phyloP scores from a whole-genome alignment of 2,329 filamentous ascomycete species.

The Aspergillus sp. region DNA sequence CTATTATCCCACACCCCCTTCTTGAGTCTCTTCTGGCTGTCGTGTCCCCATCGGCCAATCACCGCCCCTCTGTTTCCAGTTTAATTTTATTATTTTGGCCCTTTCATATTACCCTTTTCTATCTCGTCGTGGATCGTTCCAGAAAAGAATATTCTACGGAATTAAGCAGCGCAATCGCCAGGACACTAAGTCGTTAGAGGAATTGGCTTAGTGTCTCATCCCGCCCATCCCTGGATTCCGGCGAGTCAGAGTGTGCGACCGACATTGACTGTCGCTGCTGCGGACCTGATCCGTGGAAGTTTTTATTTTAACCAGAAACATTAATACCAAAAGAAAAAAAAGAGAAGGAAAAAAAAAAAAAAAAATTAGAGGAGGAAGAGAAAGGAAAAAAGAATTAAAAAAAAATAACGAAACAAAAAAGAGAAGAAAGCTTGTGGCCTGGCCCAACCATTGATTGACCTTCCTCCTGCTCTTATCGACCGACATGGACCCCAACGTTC shows the following conservation, averaged over 20 bases:
- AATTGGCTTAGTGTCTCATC: conserved; percentile 8
- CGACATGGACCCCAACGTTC: conserved; percentile 35
- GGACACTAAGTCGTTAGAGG: conserved; percentile 10
- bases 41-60: conserved; percentile 9
- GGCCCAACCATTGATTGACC: conserved; percentile 11
- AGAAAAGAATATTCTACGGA: conserved; percentile 7
- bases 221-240: conserved; percentile 17
- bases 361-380: background rate
- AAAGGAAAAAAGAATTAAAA: background rate
- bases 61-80: conserved; percentile 8
- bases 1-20: background rate
- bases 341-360: too few species aligned
- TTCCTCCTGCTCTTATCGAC: conserved; percentile 9
- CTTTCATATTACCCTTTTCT: conserved; percentile 4
- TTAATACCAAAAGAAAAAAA: background rate
- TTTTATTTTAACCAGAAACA: conserved; percentile 2
- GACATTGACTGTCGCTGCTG: conserved; percentile 5
- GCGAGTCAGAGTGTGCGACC: conserved; percentile 14
- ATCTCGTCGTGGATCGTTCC: conserved; percentile 14
- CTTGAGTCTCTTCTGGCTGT: background rate
- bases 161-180: conserved; percentile 5
- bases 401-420: background rate
- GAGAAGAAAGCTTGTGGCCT: background rate
- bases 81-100: conserved; percentile 8
- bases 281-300: conserved; percentile 7